Base-by-base conservation (phyloP, 352 stramenopile species). In the Blastocystis sp. region DNA sequence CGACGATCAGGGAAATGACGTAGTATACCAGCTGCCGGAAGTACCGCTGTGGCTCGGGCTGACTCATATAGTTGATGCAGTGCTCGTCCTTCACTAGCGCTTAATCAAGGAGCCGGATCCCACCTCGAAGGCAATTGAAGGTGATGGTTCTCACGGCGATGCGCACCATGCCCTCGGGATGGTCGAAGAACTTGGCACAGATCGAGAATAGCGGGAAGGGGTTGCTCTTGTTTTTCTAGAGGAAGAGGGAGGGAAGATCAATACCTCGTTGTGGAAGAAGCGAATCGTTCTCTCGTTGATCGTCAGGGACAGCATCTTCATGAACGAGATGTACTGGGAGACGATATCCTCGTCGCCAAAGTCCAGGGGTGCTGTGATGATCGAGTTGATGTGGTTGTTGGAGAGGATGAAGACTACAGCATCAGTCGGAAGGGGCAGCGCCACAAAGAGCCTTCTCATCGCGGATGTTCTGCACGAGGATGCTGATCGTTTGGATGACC, bases 401-500 rank as follows among this genome's bases (percentile, higher is more conserved):
- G 63, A 89, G 2, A 91, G 82, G 63, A 89, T 64, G 42, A 84
- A 84, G 52, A 68, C 74, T 81, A 81, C 19, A n/a, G 59, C 42
- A 40, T 81, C 4, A 38, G 52, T 4, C 3, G 59, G 34, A n/a
- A 54, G 0, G 3, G 40, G 40, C 59, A 62, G 68, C 68, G 88
- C 34, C 61, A 88, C 69, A 91, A 43, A 84, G 45, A 1, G 77
- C 87, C 62, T 79, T 89, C 48, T 90, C 80, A 74, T 79, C 74
- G 34, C 62, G 64, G 48, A 91, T 89, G 52, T 91, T 91, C 64
- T 91, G 89, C 34, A 91, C 70, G 1, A 91, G 87, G 43, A 91
- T 91, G 59, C 89, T 91, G 34, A 91, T 78, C 45, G 89, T 89
- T 64, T 91, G 89, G 48, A 91, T 88, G n/a, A 91, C 82, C 57